Conservation (phyloP, 2,329 filamentous ascomycete species). For the Colletotrichum gloeosporioides region DNA sequence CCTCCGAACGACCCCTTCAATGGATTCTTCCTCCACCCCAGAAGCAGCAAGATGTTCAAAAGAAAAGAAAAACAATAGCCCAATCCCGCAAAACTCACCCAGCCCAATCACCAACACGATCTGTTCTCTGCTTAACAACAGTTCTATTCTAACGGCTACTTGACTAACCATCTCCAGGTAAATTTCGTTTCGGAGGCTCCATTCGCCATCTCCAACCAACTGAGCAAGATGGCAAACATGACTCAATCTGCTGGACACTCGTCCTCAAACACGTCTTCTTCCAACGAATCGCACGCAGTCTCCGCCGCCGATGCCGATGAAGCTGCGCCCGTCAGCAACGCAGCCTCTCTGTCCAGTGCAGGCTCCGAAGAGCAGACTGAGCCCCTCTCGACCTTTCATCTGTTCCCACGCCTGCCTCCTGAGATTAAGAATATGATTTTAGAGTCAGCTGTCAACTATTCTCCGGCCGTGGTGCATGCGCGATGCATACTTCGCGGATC, state of each 20-base stretch:
- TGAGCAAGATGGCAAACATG: background rate
- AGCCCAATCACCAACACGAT: no score
- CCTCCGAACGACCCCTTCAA: background rate
- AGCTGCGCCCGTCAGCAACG: background rate
- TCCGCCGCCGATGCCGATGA: background rate
- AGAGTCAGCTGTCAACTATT: background rate
- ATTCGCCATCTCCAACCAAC: background rate
- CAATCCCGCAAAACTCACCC: no score
- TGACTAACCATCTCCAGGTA: background rate
- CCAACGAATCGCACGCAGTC: fast-evolving
- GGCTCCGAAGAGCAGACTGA: background rate
- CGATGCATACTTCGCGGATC: background rate
- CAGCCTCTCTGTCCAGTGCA: background rate
- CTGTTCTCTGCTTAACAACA: fast-evolving
- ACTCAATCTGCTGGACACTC: background rate
- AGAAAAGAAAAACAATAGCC: no score
- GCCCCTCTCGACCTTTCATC: background rate
- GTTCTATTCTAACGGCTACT: background rate
- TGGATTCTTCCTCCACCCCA: background rate
- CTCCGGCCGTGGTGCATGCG: background rate
- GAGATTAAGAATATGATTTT: background rate
- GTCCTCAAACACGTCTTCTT: background rate
- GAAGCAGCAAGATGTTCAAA: background rate
- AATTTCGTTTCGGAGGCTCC: fast-evolving
- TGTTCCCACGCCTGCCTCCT: background rate